Base-by-base conservation (phyloP, 2,329 filamentous ascomycete species). In the Didymella exigua region DNA sequence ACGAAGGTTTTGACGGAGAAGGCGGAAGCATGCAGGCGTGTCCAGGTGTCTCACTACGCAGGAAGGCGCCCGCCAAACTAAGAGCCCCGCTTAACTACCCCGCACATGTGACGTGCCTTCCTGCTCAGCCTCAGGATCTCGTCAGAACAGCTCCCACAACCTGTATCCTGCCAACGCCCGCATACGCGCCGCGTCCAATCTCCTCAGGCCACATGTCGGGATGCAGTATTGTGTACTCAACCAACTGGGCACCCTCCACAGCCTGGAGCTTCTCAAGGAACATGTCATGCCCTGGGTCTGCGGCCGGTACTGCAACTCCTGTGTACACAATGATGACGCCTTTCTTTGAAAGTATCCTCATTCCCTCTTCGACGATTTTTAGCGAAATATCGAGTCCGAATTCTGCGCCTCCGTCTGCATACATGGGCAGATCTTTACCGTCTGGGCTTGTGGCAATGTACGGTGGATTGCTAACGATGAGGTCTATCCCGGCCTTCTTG, bases 121-220 rank as follows among this genome's bases (percentile, higher is more conserved):
- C 26, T 30, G 40, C 26, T 37, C 30, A 30, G 40, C 40, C 50
- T 54, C 14, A 31, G 2, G 37, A 43, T 36, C 29, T 54, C 37
- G 37, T 56, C 47, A 67, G 30, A 16, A 66, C 63, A 29, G 63
- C 65, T 7, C 63, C 65, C 24, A 66, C 63, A 5, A 58, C 60
- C 27, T 67, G 63, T 58, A 67, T 67, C 43, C 65, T 63, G n/a
- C 65, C 57, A 16, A 65, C 60, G 13, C 66, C 61, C 6, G 63
- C 59, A 30, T 67, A 67, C 4, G 61, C 63, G 9, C 61, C 65
- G 21, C 44, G 49, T 8, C 61, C 65, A 26, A 65, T 66, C 26
- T 67, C 65, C 42, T 67, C 65, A n/a, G 65, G 46, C 65, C 65
- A 65, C 58, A 67, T 66, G 16, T 67, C 65, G 0, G 65, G 65